Evolutionary conservation across 2,329 filamentous ascomycete species (phyloP).

Genomic region (Fusarium paranaense): DNA sequence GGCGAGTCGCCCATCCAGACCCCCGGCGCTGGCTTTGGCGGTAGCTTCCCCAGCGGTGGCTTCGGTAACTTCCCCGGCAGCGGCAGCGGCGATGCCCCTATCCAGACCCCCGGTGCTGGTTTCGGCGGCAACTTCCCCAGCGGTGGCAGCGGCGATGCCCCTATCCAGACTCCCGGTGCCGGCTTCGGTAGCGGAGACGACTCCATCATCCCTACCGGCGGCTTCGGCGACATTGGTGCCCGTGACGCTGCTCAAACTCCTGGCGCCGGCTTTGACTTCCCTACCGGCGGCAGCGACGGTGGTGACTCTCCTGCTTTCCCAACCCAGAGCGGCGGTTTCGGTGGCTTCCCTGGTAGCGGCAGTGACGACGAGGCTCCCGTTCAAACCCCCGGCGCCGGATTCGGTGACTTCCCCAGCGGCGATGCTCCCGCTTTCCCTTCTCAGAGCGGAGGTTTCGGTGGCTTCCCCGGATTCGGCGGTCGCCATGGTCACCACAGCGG

Average conservation of each 20-base stretch:
- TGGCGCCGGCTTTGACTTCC: slow-evolving; percentile 2
- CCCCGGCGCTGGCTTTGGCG: slow-evolving; percentile 1
- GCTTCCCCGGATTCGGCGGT: slow-evolving; percentile 7
- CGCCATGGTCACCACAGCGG: background rate
- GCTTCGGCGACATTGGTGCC: background rate
- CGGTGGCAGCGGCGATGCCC: slow-evolving; percentile 1
- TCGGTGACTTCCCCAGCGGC: background rate
- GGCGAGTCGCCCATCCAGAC: slow-evolving; percentile 4
- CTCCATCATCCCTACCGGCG: background rate
- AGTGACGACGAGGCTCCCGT: background rate
- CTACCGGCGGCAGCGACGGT: background rate
- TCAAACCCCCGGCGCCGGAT: slow-evolving; percentile 6
- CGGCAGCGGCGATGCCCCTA: background rate
- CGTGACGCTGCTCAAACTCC: slow-evolving; percentile 2
- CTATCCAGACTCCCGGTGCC: slow-evolving; percentile 6
- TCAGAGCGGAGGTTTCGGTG: slow-evolving; percentile 8
- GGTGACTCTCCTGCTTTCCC: background rate
- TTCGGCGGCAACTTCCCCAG: background rate
- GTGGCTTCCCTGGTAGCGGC: background rate
- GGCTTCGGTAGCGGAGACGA: background rate
- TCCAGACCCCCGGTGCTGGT: slow-evolving; percentile 7
- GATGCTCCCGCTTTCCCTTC: slow-evolving; percentile 4
- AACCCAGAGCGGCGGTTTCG: background rate
- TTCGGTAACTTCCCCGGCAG: slow-evolving; percentile 1
- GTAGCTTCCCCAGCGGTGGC: background rate